Evolutionary conservation across 2,329 filamentous ascomycete species (phyloP).

Genomic region (Blastomyces silverae): DNA sequence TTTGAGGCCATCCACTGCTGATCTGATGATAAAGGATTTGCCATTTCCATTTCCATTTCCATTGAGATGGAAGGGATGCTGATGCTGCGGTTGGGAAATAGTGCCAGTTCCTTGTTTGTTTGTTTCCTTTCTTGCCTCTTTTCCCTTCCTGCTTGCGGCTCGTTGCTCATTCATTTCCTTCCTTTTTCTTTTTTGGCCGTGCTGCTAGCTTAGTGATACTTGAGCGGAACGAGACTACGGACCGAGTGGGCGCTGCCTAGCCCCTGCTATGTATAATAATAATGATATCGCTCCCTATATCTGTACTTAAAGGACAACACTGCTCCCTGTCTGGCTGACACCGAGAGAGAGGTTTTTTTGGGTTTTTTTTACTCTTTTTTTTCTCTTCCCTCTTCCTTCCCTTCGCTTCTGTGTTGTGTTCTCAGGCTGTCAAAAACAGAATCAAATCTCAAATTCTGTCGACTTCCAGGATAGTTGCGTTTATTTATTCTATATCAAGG

Average conservation of each 20-base stretch:
- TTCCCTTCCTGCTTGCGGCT: not conserved
- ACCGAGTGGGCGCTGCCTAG: not conserved
- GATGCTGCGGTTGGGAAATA: not conserved
- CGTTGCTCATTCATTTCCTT: no score
- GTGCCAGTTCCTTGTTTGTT: not conserved
- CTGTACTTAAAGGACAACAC: not conserved
- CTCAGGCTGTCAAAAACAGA: slow-evolving; percentile 1
- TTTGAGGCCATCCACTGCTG: no score
- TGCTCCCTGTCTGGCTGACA: not conserved
- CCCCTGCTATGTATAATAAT: not conserved
- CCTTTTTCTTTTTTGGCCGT: not conserved
- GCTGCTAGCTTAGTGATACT: not conserved
- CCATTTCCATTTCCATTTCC: no score
- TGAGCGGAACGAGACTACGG: no score
- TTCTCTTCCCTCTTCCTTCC: slow-evolving; percentile 5
- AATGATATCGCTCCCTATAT: not conserved
- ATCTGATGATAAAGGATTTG: no score
- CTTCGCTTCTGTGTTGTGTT: no score
- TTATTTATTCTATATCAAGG: not conserved
- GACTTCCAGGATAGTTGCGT: not conserved
- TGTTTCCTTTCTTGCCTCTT: no score
- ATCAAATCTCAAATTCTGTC: not conserved
- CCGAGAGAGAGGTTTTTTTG: slow-evolving; percentile 4
- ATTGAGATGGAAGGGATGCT: no score
- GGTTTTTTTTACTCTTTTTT: not conserved